Evolutionary conservation across 2,329 filamentous ascomycete genomes (phyloP), one percentile per base, ranked within the genome.

Genomic region (Penicillium glabrum): DNA sequence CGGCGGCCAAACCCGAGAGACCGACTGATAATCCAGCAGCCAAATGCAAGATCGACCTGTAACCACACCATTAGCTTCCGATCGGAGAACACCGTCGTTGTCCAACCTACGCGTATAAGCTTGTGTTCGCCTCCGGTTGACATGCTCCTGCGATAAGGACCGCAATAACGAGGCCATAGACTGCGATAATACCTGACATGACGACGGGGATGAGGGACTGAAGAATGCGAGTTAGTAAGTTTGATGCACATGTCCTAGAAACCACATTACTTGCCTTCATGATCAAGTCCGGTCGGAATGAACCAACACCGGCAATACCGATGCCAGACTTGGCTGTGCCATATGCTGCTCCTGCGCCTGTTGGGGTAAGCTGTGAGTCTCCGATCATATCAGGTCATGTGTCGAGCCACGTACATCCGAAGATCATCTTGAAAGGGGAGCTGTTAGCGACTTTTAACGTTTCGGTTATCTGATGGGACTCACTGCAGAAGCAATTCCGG

Each of bases 141-240:
- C 98, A 86, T 75, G 96, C 91, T 76, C 91, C 89, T 54, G 92
- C 91, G 74, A 99, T 99, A 66, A 99, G 86, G 71, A 99, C 95
- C 19, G 93, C 90, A 67, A 99, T 93, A 70, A 99, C 95, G 67
- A 99, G 89, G 51, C 93, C 91, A 80, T 99, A 99, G 66, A 99
- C 95, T 57, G 95, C 95, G 71, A 99, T 91, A 74, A 99, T 99
- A 86, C 95, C 95, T 68, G 95, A 96, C 95, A 99, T 99, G 81
- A 99, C 78, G 52, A 81, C 79, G 29, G 79, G 79, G 51, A 81
- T 80, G 46, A 81, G 70, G 33, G 79, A 81, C 79, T 81, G 61
- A 51, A 53, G 37, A 29, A 58, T 41, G 23, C 27, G n/a, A 10
- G 60, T 72, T 57, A 71, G 66, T 27, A 27, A 13, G 44, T 47